Base-by-base conservation (phyloP, 2,329 filamentous ascomycete genomes). In the Intubia oerlemansii region DNA sequence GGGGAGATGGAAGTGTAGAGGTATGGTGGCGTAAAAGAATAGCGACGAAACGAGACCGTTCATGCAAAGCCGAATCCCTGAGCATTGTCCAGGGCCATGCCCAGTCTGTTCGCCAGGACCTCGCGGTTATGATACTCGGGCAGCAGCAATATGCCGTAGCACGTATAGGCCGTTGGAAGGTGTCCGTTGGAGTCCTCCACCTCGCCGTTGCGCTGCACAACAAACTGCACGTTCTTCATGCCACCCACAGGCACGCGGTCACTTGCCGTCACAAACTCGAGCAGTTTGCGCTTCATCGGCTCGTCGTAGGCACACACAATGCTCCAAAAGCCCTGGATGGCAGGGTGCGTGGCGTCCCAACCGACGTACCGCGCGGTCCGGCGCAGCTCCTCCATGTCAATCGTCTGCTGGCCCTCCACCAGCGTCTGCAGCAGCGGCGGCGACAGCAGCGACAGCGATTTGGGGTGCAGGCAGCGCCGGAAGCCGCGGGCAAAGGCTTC, bases 221-320 rank as follows among this genome's bases (percentile, higher is more conserved):
- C 66, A 48, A 95, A 95, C 42, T 77, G 71, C 26, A 95, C 55
- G 40, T 77, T 81, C 36, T 66, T 64, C 43, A 84, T 69, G 3
- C 88, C 88, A 13, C 79, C 82, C 0, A 92, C 78, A 0, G 88
- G 88, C 2, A 95, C 66, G 3, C 88, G 66, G 44, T 93, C 84
- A 41, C 74, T 85, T 1, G 85, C 85, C 10, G 88, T 98, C 17
- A 98, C 84, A 43, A 98, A 98, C 46, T 93, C 82, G 18, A 98
- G 59, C 19, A 98, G 53, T 41, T 67, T 69, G 29, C 70, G 65
- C 49, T 75, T 75, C 57, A 84, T 75, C 25, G 63, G 57, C 11
- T 73, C 59, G 34, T 68, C 60, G 43, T 66, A 88, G 20, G 46
- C 49, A 37, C 63, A 63, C 1, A 92, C 76, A 7, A 93, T 62